These are phyloP conservation scores for Takashimella koratensis DNA, from an alignment of 1,284 basidiomycete species.

Conservation along the genomic window DNA sequence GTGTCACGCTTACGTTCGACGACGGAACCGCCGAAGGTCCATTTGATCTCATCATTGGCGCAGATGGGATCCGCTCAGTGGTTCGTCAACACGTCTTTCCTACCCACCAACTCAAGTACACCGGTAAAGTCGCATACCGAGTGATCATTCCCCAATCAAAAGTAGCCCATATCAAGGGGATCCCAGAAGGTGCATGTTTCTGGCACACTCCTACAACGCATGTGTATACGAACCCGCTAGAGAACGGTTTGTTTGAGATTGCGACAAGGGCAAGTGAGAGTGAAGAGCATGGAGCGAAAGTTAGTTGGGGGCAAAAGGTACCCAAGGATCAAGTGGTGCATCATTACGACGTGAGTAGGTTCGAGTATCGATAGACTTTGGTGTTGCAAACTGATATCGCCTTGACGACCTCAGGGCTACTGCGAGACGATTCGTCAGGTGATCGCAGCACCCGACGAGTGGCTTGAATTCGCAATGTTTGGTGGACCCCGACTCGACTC, in stretches of 20 bases:
- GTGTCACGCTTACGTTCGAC: slow-evolving; percentile 19
- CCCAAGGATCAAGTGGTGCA: slow-evolving; percentile 10
- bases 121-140: slow-evolving; percentile 31
- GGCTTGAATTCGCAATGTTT: slow-evolving; percentile 35
- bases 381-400: too few species aligned
- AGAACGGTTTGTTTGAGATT: slow-evolving; percentile 26
- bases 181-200: slow-evolving; percentile 19
- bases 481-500: slow-evolving; percentile 23
- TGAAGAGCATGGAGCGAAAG: slow-evolving; percentile 20
- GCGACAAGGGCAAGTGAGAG: slow-evolving; percentile 20
- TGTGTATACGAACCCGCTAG: slow-evolving; percentile 29
- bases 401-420: slow-evolving; percentile 22
- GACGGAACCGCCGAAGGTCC: slow-evolving; percentile 20
- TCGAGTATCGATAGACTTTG: too few species aligned
- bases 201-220: slow-evolving; percentile 29
- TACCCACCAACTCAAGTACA: slow-evolving; percentile 26
- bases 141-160: slow-evolving; percentile 23
- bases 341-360: slow-evolving; percentile 19
- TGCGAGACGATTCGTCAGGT: slow-evolving; percentile 21
- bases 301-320: slow-evolving; percentile 26
- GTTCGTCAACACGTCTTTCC: slow-evolving; percentile 30
- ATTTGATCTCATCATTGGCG: slow-evolving; percentile 33
- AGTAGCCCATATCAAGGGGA: slow-evolving; percentile 22
- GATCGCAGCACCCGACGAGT: slow-evolving; percentile 21
- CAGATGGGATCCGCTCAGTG: slow-evolving; percentile 35